Conservation (phyloP, 441 rosid genomes). For the Mallotus repandus region DNA sequence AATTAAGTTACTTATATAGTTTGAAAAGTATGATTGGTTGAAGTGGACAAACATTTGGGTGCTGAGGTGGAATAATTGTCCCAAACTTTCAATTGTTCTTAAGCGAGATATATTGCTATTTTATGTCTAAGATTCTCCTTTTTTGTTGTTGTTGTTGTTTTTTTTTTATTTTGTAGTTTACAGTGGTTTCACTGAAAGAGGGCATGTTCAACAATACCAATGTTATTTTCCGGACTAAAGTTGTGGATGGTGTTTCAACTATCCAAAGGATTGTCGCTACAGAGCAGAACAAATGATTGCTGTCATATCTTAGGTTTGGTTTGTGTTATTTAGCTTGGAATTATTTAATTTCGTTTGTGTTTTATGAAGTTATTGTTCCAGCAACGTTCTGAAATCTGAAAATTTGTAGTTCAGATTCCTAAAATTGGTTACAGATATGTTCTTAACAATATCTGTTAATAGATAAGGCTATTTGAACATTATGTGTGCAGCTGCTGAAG, state of each 20-base stretch:
- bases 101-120: background rate
- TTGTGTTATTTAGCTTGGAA: background rate
- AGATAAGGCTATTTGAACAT: no score
- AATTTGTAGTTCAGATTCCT: background rate
- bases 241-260: conserved; percentile 97
- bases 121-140: background rate
- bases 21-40: background rate
- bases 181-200: conserved; percentile 94
- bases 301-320: background rate
- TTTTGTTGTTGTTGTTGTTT: background rate
- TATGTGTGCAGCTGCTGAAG: no score
- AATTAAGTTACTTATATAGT: background rate
- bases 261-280: conserved; percentile 82
- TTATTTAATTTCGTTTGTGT: background rate
- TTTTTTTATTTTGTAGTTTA: conserved; percentile 51
- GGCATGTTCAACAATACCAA: conserved; percentile 99
- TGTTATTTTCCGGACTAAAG: conserved; percentile 92
- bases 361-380: background rate
- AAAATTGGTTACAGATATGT: no score
- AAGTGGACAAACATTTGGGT: background rate
- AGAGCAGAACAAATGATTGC: conserved; percentile 57
- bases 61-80: background rate
- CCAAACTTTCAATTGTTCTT: background rate
- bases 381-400: background rate
- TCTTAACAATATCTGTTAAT: no score